Evolutionary conservation across 1,139 yeast genomes (phyloP).

Genomic region (Pichia sp.): DNA sequence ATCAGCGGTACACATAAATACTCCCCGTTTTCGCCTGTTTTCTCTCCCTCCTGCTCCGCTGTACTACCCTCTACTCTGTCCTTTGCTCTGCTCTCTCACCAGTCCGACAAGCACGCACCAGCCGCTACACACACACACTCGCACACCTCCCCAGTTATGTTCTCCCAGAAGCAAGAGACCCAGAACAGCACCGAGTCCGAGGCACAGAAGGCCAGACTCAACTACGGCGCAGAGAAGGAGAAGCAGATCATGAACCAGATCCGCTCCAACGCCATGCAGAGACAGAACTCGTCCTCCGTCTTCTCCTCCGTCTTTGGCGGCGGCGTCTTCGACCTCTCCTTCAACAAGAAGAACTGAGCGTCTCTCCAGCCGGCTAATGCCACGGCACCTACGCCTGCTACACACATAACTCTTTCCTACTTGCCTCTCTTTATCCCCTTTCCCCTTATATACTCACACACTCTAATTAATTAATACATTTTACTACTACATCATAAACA

Average conservation of each 20-base stretch:
- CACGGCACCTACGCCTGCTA: too few relatives aligned
- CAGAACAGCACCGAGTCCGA: slow-evolving; percentile 31
- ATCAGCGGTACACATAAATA: background rate
- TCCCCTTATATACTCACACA: background rate
- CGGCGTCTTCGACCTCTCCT: slow-evolving; percentile 31
- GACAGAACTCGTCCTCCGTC: slow-evolving; percentile 27
- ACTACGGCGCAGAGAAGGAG: slow-evolving; percentile 36
- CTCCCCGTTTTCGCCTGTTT: background rate
- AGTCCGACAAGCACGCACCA: background rate
- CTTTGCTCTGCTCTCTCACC: background rate
- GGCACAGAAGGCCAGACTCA: slow-evolving; percentile 30
- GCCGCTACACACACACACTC: background rate
- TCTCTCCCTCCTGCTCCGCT: background rate
- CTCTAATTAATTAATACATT: background rate
- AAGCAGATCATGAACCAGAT: slow-evolving; percentile 35
- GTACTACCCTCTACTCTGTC: background rate
- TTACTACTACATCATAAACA: background rate
- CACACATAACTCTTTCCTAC: background rate
- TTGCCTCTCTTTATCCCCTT: background rate
- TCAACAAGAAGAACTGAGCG: slow-evolving; percentile 25
- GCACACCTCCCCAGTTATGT: slow-evolving; percentile 19
- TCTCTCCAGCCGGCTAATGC: too few relatives aligned
- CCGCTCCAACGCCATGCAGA: slow-evolving; percentile 28
- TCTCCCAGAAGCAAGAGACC: slow-evolving; percentile 27
- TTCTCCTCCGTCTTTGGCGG: slow-evolving; percentile 29